phyloP scores from a whole-genome alignment of 1,139 yeast genomes.

The Lodderomyces jiufengensis region DNA sequence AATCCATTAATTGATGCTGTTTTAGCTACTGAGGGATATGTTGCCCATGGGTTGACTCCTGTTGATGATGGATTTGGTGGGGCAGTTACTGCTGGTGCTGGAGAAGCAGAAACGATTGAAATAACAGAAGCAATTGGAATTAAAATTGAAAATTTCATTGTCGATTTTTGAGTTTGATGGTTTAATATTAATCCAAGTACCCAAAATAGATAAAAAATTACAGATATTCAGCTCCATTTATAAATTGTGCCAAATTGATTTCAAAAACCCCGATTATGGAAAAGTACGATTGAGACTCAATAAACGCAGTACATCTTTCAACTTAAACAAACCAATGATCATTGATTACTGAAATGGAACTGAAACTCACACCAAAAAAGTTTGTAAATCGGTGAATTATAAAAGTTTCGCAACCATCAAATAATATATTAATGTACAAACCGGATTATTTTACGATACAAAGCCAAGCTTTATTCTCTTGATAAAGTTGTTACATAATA shows the following conservation, averaged over 20 bases:
- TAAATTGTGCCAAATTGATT: neutral
- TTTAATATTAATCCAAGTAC: too few relatives aligned
- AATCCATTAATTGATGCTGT: conserved; percentile 41
- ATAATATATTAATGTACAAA: too few relatives aligned
- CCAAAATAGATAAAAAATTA: conserved; percentile 1
- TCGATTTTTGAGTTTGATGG: too few relatives aligned
- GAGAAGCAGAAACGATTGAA: conserved; percentile 6
- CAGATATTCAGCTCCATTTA: neutral
- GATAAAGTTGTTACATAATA: too few relatives aligned
- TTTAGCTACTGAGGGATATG: conserved; percentile 37
- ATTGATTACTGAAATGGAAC: too few relatives aligned
- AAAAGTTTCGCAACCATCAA: too few relatives aligned
- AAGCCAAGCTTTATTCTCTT: too few relatives aligned
- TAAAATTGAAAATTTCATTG: conserved; percentile 6
- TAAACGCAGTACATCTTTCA: neutral
- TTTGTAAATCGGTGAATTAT: too few relatives aligned
- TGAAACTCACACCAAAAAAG: too few relatives aligned
- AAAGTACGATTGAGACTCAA: too few relatives aligned
- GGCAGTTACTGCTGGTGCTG: conserved; percentile 7
- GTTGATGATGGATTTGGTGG: conserved; percentile 9
- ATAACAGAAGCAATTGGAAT: conserved; percentile 2
- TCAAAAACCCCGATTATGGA: neutral
- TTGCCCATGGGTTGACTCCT: conserved; percentile 18
- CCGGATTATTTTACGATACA: too few relatives aligned
- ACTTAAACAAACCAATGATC: neutral